Evolutionary conservation across 495 filamentous ascomycete genomes (phyloP).

Genomic region (Penicillium coffeae): DNA sequence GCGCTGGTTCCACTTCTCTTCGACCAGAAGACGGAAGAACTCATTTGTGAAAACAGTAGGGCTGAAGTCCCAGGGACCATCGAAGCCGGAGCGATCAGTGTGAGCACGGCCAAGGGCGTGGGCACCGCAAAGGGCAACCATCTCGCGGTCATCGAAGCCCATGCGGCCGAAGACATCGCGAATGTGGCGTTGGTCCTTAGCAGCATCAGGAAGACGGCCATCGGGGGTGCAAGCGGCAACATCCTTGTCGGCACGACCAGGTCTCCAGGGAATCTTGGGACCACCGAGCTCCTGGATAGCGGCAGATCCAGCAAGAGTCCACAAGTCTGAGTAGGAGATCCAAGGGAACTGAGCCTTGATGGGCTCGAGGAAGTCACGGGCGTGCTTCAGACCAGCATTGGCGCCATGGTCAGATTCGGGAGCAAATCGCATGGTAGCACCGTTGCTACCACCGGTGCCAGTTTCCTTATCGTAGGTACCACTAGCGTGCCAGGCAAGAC

Average conservation of each 20-base stretch:
- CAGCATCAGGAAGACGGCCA: slow-evolving; percentile 87
- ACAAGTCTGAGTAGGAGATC: slow-evolving; percentile 95
- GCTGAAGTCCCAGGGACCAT: slow-evolving; percentile 94
- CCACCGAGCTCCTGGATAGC: slow-evolving; percentile 96
- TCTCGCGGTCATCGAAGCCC: slow-evolving; percentile 97
- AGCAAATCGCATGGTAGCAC: slow-evolving; percentile 95
- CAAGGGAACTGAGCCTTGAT: slow-evolving; percentile 88
- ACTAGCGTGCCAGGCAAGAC: slow-evolving; percentile 83
- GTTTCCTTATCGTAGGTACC: slow-evolving; percentile 89
- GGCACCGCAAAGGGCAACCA: slow-evolving; percentile 84
- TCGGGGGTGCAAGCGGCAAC: slow-evolving; percentile 88
- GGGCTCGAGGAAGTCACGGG: slow-evolving; percentile 88
- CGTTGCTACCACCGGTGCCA: slow-evolving; percentile 88
- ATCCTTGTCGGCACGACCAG: slow-evolving; percentile 80
- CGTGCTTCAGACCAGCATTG: slow-evolving; percentile 84
- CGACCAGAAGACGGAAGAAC: slow-evolving; percentile 79
- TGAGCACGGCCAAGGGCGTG: slow-evolving; percentile 95
- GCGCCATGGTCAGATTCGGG: slow-evolving; percentile 91
- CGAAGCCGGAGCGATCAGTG: slow-evolving; percentile 80
- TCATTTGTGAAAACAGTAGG: slow-evolving; percentile 94
- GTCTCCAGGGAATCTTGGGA: slow-evolving; percentile 82
- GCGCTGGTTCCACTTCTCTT: slow-evolving; percentile 87
- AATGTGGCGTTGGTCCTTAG: slow-evolving; percentile 77
- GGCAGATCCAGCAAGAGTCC: slow-evolving; percentile 83
- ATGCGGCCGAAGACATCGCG: slow-evolving; percentile 93